These are phyloP conservation scores for Cordyceps sp. DNA, from an alignment of 2,329 filamentous ascomycete species.

Conservation along the genomic window DNA sequence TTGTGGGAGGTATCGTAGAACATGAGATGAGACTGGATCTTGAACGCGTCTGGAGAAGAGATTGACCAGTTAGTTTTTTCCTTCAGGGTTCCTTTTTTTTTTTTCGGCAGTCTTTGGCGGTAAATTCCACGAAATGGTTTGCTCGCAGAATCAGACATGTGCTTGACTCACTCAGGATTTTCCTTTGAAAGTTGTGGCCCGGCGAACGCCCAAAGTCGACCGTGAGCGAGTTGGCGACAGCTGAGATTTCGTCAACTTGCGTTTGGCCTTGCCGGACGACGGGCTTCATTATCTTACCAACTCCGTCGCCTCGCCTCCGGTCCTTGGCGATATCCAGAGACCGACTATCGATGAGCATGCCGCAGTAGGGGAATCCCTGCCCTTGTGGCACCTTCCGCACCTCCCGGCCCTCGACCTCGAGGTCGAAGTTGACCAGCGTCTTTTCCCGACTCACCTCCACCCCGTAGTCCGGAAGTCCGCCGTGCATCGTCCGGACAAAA, in stretches of 20 bases:
- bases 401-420: slow-evolving; percentile 32
- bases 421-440: slow-evolving; percentile 70
- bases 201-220: slow-evolving; percentile 58
- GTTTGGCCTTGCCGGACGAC: too few species aligned
- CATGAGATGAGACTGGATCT: slow-evolving; percentile 72
- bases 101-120: too few species aligned
- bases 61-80: background rate
- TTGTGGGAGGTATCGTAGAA: slow-evolving; percentile 73
- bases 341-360: slow-evolving; percentile 54
- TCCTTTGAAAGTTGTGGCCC: slow-evolving; percentile 65
- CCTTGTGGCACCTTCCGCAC: slow-evolving; percentile 29
- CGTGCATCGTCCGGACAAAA: slow-evolving; percentile 70
- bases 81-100: too few species aligned
- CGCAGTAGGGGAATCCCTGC: slow-evolving; percentile 72
- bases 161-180: slow-evolving; percentile 61
- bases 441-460: slow-evolving; percentile 63
- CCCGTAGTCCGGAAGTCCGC: slow-evolving; percentile 63
- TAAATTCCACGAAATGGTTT: too few species aligned
- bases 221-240: slow-evolving; percentile 55
- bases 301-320: slow-evolving; percentile 31
- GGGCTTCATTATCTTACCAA: slow-evolving; percentile 25
- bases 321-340: slow-evolving; percentile 65
- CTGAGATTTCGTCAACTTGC: slow-evolving; percentile 5
- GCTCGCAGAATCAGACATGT: too few species aligned
- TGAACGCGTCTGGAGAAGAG: slow-evolving; percentile 42